Evolutionary conservation across 1,284 basidiomycete genomes (phyloP).

Genomic region (Athelia psychrophila): DNA sequence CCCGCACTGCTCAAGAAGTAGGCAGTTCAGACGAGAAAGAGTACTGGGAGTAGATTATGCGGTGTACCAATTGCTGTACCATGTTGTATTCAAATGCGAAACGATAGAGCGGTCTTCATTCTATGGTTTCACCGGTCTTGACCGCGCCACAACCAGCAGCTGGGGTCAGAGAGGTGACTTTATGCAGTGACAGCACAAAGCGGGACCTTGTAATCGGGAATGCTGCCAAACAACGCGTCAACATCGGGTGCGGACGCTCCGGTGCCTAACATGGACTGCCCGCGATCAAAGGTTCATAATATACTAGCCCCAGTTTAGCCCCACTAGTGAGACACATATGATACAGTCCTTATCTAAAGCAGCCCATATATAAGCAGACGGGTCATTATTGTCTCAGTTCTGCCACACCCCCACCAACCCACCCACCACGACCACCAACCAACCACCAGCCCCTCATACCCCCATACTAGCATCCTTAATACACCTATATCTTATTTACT

Average conservation of each 20-base stretch:
- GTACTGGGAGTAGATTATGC: background rate
- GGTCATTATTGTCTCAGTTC: background rate
- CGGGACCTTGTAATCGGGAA: too few relatives aligned
- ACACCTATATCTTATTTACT: background rate
- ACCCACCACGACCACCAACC: background rate
- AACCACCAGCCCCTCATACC: background rate
- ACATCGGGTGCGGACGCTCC: background rate
- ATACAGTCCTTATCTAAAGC: slow-evolving; percentile 1
- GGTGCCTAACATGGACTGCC: background rate
- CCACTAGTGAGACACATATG: background rate
- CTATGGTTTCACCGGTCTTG: background rate
- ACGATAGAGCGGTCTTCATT: background rate
- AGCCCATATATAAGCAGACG: background rate
- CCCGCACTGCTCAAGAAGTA: slow-evolving; percentile 77
- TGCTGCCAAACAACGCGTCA: background rate
- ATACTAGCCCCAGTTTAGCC: too few relatives aligned
- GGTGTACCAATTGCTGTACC: background rate
- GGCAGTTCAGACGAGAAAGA: slow-evolving; percentile 14
- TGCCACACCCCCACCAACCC: background rate
- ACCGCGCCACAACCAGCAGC: too few relatives aligned
- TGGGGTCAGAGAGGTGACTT: too few relatives aligned
- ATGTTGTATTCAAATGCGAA: background rate
- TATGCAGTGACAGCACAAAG: too few relatives aligned
- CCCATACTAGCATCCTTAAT: background rate
- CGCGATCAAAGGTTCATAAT: background rate